Evolutionary conservation across 768 basidiomycete species (phyloP), one percentile per base, ranked within the genome.

Genomic region (Tubosaeta brunneosetosa): DNA sequence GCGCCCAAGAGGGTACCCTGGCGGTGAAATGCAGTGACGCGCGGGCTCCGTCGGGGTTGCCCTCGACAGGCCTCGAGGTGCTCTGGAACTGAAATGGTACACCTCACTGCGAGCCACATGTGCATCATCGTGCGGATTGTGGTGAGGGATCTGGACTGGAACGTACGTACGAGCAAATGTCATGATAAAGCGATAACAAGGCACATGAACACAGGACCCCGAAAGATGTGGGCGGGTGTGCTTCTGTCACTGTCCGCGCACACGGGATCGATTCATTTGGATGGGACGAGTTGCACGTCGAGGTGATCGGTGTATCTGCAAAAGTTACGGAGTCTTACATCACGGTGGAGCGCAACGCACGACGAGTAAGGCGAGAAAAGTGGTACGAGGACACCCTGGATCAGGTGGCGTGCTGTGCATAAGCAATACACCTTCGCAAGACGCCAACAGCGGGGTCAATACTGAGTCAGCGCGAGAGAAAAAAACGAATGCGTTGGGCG

Each of bases 181-280:
- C 31, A 44, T 33, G 44, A 38, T 40, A 41, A 22, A 47, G 26
- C 44, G 59, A 62, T 58, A 64, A 61, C 49, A 32, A 22, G 27
- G 42, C 48, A 51, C 59, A 53, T 54, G 62, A 17, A 34, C 36
- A 44, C 36, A 26, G 52, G 59, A 61, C 59, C 61, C 62, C 62
- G 17, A 36, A 37, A 61, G n/a, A 36, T 16, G 34, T 48, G 58
- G 43, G 55, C 48, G 29, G 19, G n/a, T 32, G 37, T 47, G 11
- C 52, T 62, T 64, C 45, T 54, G 46, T 4, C 46, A 53, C 62
- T 55, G 42, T 47, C 48, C 17, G 49, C 45, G 26, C 47, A 16
- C 29, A 19, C 27, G 13, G 22, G 4, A 8, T 22, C 25, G 7
- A 25, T 50, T 17, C 34, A 25, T 44, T 32, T 47, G 16, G 19